Percentiles rank a stretch among this genome's conserved stretches.
These are phyloP conservation scores for Lactarius deliciosus DNA, from an alignment of 768 basidiomycete species.

Conservation along the genomic window DNA sequence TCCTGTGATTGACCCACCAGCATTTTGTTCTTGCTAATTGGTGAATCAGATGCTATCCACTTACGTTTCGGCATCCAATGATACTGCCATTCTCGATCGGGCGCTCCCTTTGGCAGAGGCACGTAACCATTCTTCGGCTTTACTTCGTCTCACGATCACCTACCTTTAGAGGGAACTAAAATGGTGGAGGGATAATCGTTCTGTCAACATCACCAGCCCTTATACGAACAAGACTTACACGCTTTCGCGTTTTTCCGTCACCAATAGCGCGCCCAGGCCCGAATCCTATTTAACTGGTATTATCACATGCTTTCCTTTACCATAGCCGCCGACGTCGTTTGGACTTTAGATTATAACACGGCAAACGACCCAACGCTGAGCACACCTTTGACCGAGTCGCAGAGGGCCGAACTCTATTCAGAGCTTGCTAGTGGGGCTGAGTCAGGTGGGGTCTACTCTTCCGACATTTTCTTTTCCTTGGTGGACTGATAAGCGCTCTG, in stretches of 20 bases:
- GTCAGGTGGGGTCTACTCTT: conserved; percentile 57
- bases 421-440: conserved; percentile 91
- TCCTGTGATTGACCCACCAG: background rate
- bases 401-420: conserved; percentile 68
- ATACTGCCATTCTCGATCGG: conserved; percentile 69
- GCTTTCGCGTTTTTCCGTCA: conserved; percentile 73
- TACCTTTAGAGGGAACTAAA: conserved; percentile 62
- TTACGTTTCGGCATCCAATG: conserved; percentile 73
- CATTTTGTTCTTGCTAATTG: background rate
- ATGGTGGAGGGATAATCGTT: conserved; percentile 83
- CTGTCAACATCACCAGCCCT: conserved; percentile 63
- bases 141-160: background rate
- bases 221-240: conserved; percentile 64
- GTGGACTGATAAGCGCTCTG: background rate
- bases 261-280: conserved; percentile 83
- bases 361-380: conserved; percentile 61
- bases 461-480: background rate
- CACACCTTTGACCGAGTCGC: conserved; percentile 57
- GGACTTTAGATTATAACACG: conserved; percentile 65
- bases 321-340: conserved; percentile 6
- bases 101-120: conserved; percentile 87
- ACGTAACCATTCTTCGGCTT: conserved; percentile 25
- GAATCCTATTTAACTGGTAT: conserved; percentile 72
- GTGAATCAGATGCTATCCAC: conserved; percentile 73
- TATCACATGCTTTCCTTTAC: conserved; percentile 25